A percentile compares a stretch with the other conserved stretches of the same genome.
Conservation (phyloP, 306 rosid genomes). For the Pterocarpus santalinus region DNA sequence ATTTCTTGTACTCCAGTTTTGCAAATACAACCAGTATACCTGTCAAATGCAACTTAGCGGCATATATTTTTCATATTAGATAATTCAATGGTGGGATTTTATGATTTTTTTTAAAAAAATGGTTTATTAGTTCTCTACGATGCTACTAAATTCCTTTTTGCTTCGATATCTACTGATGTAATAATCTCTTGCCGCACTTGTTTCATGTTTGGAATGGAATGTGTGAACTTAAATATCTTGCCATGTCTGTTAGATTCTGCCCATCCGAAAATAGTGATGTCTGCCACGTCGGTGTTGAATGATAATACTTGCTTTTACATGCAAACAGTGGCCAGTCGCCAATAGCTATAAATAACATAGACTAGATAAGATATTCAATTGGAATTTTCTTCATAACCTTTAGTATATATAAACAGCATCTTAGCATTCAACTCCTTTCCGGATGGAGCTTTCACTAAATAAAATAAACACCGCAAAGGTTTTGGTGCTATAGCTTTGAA, state of each 20-base stretch:
- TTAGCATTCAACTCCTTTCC: too few species aligned
- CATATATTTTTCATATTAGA: neutral
- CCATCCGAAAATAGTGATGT: neutral
- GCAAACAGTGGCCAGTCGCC: neutral
- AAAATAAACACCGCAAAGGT: too few species aligned
- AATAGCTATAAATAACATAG: neutral
- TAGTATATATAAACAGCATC: too few species aligned
- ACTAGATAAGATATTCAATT: too few species aligned
- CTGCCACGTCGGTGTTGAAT: neutral
- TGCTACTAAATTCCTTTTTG: neutral
- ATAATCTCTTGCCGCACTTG: neutral
- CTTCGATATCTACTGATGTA: too few species aligned
- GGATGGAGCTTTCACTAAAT: too few species aligned
- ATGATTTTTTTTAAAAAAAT: neutral
- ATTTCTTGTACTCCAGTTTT: slow-evolving; percentile 11
- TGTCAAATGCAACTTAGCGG: slow-evolving; percentile 30
- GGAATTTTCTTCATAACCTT: too few species aligned
- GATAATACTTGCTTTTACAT: neutral
- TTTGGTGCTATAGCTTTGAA: too few species aligned
- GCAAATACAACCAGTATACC: slow-evolving; percentile 11
- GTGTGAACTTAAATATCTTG: neutral
- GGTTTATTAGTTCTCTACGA: neutral
- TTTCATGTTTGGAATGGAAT: neutral
- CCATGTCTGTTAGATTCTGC: neutral
- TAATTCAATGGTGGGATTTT: neutral